Percentiles rank a stretch among this genome's conserved stretches.
Conservation (phyloP, 148 eudicot species). For the Rhododendron ovatum region DNA sequence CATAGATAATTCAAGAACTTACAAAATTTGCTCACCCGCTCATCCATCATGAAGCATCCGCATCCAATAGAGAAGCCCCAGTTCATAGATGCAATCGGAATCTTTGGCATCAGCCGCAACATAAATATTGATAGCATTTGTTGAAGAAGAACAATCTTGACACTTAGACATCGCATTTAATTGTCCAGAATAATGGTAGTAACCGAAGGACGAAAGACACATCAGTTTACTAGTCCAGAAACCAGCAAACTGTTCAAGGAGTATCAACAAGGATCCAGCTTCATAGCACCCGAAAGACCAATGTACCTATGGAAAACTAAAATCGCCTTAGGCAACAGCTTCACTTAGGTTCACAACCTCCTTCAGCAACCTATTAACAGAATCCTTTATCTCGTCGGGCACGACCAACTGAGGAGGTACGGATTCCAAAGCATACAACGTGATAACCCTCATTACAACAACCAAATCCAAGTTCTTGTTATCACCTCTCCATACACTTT, state of each 20-base stretch:
- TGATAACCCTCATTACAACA: conserved; percentile 52
- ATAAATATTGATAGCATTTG: background rate
- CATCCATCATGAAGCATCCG: no score
- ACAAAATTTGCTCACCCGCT: background rate
- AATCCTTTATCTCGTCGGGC: conserved; percentile 51
- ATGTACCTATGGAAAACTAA: background rate
- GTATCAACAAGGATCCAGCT: background rate
- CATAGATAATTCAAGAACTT: background rate
- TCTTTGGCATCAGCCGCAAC: background rate
- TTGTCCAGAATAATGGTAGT: background rate
- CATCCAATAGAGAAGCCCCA: background rate
- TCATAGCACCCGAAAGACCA: background rate
- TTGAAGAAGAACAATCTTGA: background rate
- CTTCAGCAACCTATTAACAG: conserved; percentile 50
- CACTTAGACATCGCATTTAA: background rate
- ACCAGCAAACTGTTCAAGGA: background rate
- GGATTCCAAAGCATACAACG: conserved; percentile 54
- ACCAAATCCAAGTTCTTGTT: conserved; percentile 36
- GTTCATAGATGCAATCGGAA: background rate
- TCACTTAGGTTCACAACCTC: conserved; percentile 46
- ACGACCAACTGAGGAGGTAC: conserved; percentile 43
- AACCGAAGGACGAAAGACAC: background rate
- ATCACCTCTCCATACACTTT: conserved; percentile 30
- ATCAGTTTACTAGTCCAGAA: background rate
- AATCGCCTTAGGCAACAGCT: conserved; percentile 16